Percentiles rank a stretch among this genome's conserved stretches.
Evolutionary conservation across 2,329 filamentous ascomycete species (phyloP).

Genomic region (Fusarium liriodendri): DNA sequence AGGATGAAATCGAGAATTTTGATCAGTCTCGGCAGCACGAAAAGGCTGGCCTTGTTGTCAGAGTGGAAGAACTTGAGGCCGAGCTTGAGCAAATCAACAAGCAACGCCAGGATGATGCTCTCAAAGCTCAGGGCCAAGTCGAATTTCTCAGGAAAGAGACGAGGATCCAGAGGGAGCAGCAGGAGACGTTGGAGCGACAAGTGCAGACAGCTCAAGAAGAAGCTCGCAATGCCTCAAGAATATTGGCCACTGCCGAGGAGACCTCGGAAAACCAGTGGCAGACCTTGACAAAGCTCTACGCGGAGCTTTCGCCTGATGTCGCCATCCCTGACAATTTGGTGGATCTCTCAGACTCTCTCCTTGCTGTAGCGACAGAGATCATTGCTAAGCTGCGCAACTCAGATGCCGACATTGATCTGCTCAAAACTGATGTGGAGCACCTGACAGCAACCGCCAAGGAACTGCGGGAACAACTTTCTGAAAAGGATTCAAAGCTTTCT

Average conservation of each 20-base stretch:
- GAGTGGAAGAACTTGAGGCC: constrained; percentile 73
- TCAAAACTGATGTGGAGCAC: constrained; percentile 72
- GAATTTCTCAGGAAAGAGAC: constrained; percentile 72
- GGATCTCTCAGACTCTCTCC: constrained; percentile 70
- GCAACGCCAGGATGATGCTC: constrained; percentile 66
- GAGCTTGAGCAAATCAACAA: constrained; percentile 75
- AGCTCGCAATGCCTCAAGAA: constrained; percentile 61
- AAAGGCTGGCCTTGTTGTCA: constrained; percentile 76
- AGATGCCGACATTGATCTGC: constrained; percentile 68
- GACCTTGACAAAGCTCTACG: constrained; percentile 68
- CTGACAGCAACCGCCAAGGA: constrained; percentile 66
- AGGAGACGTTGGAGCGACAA: constrained; percentile 68
- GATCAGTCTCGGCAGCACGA: constrained; percentile 87
- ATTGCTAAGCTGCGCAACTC: constrained; percentile 69
- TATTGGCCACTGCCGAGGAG: constrained; percentile 63
- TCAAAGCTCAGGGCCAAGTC: constrained; percentile 71
- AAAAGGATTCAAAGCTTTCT: constrained; percentile 63
- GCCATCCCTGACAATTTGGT: constrained; percentile 65
- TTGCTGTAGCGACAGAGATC: constrained; percentile 67
- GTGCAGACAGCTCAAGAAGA: constrained; percentile 67
- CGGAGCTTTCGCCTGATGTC: constrained; percentile 66
- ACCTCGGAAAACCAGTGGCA: constrained; percentile 62
- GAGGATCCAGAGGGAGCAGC: constrained; percentile 68
- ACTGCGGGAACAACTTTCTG: constrained; percentile 68
- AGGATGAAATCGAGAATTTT: constrained; percentile 90